Evolutionary conservation across 2,329 filamentous ascomycete species (phyloP), one percentile per base, ranked within the genome.

Genomic region (Fusarium caatingaense): DNA sequence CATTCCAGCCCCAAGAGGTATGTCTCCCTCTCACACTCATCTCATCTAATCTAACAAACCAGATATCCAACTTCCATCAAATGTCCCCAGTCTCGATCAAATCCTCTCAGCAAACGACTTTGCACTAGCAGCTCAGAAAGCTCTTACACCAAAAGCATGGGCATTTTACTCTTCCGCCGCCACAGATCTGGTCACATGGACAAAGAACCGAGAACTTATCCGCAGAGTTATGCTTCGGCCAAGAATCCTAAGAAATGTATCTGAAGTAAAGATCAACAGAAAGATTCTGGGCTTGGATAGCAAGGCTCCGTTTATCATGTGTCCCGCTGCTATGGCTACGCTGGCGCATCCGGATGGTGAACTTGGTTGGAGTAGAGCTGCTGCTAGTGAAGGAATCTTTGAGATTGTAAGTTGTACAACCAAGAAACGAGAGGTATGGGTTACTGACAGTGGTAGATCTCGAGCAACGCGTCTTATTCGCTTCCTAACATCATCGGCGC

Each of bases 111-210:
- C 76, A 23, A 64, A 89, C 65, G 89, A 92, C 78, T 91, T 91
- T 73, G 84, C 88, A 54, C 62, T 79, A 13, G 87, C 85, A 0
- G 89, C 89, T 6, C 83, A 84, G 18, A 80, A 81, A 27, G 85
- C 84, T 8, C 82, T 90, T 49, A 83, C 83, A 11, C 83, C 85
- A 23, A 92, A 92, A 73, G 87, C 89, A n/a, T 91, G 88, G 88
- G 90, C 89, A 1, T 92, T 91, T 73, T 87, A 89, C 74, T 90
- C 88, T 21, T 90, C 88, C 11, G 90, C 89, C 3, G 87, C 89
- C 13, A 91, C 88, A 8, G 90, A 85, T 73, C 77, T 82, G n/a
- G 84, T 84, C 72, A 87, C 90, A 40, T 87, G 89, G 49, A 70
- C 66, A 51, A 83, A 84, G 51, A 92, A 92, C 76, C 83, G 80